phyloP scores from a whole-genome alignment of 2,329 filamentous ascomycete genomes.

The Aspergillus clavatus region DNA sequence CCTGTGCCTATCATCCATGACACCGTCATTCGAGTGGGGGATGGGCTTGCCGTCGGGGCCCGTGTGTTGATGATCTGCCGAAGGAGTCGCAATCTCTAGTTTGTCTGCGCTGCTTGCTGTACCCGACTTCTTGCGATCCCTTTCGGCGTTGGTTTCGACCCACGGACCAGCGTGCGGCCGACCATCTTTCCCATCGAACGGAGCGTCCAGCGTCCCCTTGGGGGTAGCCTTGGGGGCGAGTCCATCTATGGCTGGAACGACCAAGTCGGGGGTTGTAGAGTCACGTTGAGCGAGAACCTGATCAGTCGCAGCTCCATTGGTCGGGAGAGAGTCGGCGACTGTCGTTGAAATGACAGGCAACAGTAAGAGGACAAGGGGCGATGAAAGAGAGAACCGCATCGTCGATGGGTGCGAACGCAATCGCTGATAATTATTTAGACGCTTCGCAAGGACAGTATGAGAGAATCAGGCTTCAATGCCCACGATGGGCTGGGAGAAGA shows the following conservation, averaged over 20 bases:
- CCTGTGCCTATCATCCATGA: slow-evolving; percentile 86
- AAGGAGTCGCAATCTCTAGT: slow-evolving; percentile 20
- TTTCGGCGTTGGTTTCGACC: slow-evolving; percentile 46
- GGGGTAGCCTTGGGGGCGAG: slow-evolving; percentile 22
- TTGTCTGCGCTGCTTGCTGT: slow-evolving; percentile 32
- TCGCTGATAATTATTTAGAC: background rate
- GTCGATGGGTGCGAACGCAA: background rate
- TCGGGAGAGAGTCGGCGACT: slow-evolving; percentile 16
- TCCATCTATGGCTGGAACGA: slow-evolving; percentile 18
- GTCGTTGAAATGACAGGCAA: slow-evolving; percentile 30
- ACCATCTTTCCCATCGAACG: slow-evolving; percentile 87
- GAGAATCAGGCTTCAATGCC: background rate
- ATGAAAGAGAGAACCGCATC: slow-evolving; percentile 34
- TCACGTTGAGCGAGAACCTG: slow-evolving; percentile 10
- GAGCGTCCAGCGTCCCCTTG: slow-evolving; percentile 69
- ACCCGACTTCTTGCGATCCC: slow-evolving; percentile 41
- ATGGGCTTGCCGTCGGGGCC: slow-evolving; percentile 43
- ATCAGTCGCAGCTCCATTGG: slow-evolving; percentile 11
- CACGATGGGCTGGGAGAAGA: background rate
- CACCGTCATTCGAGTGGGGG: slow-evolving; percentile 63
- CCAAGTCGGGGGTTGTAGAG: slow-evolving; percentile 7
- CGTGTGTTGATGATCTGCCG: slow-evolving; percentile 25
- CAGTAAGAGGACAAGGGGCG: slow-evolving; percentile 32
- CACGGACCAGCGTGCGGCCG: slow-evolving; percentile 86
- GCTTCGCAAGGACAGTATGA: background rate